Conservation (phyloP, 2,329 filamentous ascomycete genomes). For the Fusarium sp. region DNA sequence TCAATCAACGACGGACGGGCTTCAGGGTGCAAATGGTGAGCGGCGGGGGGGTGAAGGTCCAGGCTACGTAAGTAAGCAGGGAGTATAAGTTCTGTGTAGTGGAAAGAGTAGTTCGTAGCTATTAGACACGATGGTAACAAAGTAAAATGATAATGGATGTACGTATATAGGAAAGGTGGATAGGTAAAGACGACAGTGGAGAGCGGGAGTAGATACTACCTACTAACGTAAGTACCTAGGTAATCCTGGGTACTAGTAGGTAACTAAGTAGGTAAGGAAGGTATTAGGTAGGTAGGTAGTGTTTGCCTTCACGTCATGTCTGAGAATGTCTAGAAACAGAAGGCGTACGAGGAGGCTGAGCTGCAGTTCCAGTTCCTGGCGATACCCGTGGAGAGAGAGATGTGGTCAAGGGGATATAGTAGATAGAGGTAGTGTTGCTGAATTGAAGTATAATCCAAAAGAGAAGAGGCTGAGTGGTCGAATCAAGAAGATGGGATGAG, state of each 20-base stretch:
- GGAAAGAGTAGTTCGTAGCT: background rate
- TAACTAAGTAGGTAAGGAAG: background rate
- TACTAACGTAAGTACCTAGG: background rate
- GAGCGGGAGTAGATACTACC: background rate
- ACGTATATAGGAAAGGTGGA: background rate
- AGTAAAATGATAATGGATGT: too few species aligned
- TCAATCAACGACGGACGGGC: background rate
- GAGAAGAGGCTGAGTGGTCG: background rate
- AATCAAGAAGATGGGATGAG: background rate
- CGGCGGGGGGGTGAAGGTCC: conserved; percentile 11
- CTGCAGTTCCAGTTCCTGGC: conserved; percentile 34
- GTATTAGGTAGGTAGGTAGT: conserved; percentile 12
- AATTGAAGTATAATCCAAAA: background rate
- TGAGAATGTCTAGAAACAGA: conserved; percentile 38
- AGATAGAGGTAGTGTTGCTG: background rate
- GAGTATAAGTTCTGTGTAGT: background rate
- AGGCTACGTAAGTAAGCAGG: conserved; percentile 10
- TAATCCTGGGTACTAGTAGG: too few species aligned
- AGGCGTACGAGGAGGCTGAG: conserved; percentile 33
- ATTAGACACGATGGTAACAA: too few species aligned
- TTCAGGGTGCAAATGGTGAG: background rate
- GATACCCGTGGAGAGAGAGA: conserved; percentile 16
- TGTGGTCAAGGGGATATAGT: background rate
- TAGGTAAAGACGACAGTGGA: too few species aligned
- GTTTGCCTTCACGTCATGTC: conserved; percentile 53